Percentiles rank a stretch among this genome's conserved stretches.
phyloP scores from a whole-genome alignment of 495 filamentous ascomycete species.

The Penicilliopsis zonata region DNA sequence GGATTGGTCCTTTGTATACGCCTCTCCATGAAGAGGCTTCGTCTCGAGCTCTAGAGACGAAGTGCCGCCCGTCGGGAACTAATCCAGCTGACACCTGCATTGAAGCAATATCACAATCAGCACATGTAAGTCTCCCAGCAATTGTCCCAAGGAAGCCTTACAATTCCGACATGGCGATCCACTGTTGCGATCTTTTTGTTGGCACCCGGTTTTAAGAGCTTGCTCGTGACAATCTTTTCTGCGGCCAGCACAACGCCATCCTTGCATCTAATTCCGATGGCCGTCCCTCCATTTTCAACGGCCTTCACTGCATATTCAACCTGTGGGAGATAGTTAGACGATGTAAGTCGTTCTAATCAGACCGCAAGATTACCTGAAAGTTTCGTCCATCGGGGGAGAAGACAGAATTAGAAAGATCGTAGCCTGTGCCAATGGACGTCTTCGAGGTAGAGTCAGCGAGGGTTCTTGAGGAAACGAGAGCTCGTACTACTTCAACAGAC shows the following conservation, averaged over 20 bases:
- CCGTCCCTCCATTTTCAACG: constrained; percentile 95
- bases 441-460: constrained; percentile 19
- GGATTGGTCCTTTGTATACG: constrained; percentile 84
- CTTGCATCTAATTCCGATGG: constrained; percentile 92
- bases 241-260: constrained; percentile 93
- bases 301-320: constrained; percentile 99
- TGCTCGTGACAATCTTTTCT: constrained; percentile 92
- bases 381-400: constrained; percentile 98
- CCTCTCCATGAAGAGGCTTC: constrained; percentile 84
- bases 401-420: constrained; percentile 98
- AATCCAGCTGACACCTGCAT: constrained; percentile 81
- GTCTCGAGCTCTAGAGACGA: constrained; percentile 85
- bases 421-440: constrained; percentile 99
- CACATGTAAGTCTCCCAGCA: not conserved
- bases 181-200: constrained; percentile 96
- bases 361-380: constrained; percentile 59
- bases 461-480: not conserved
- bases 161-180: constrained; percentile 86
- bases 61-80: constrained; percentile 88
- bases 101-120: constrained; percentile 3
- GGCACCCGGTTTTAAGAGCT: constrained; percentile 81
- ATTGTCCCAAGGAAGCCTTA: constrained; percentile 31
- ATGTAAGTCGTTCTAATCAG: not conserved
- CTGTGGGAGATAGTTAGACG: constrained; percentile 17
- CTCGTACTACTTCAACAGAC: too few species aligned